Base-by-base conservation (phyloP, 306 rosid genomes). In the Castanospermum australe region DNA sequence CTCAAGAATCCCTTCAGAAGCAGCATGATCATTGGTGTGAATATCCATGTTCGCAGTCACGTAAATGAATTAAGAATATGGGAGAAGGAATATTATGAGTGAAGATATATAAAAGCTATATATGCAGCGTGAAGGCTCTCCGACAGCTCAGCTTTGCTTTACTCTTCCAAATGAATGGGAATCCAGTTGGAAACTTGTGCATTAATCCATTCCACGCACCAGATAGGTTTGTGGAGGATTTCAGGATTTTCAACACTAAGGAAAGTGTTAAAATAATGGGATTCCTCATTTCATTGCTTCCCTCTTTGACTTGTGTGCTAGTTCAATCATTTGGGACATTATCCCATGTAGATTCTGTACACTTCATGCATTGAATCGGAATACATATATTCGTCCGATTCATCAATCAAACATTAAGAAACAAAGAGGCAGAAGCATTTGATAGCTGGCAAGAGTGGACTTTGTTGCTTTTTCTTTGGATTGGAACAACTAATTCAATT, bases 1-100 rank as follows among this genome's bases (percentile, higher is more conserved):
- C 87, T 91, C 97, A 7, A 91, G 85, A 77, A 86, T 81, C 25
- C 73, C 87, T 83, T 82, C 89, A 17, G 88, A 65, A 54, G 38
- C 41, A 6, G 85, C 70, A 77, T 41, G 59, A 7, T 83, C 56
- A 62, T 68, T 81, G 41, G 45, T 69, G 56, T 73, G 79, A 18
- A 73, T 60, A 24, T 77, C 73, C 95, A 88, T 90, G 20, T 51
- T 67, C 57, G 47, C 20, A 50, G 22, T 76, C 73, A 67, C 17
- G 18, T 13, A 38, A 63, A 12, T n/a, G 11, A 57, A 13, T 30
- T 13, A 68, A 44, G 18, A 52, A 66, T 74, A 77, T 25, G 0
- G 62, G 47, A 38, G 69, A 74, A 63, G 44, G 44, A 13, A 73
- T 50, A 57, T 24, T 44, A 55, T 44, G 65, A 25, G 21, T 68